Percentiles rank a stretch among this genome's conserved stretches.
Evolutionary conservation across 805 yeast species (phyloP).

Genomic region (Pachysolen tannophilus): DNA sequence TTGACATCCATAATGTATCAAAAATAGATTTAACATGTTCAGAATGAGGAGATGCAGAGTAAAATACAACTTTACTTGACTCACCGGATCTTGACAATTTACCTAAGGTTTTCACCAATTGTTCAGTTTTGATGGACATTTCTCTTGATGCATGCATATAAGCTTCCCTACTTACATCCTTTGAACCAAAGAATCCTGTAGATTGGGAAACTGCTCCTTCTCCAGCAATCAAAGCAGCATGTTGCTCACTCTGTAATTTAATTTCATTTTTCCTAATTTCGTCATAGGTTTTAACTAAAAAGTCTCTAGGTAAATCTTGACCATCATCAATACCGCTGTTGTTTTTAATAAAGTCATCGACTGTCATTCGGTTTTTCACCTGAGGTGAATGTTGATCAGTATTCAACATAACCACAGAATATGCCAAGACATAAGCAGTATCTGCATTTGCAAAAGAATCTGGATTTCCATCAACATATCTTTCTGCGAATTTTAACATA

Average conservation of each 20-base stretch:
- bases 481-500: constrained; percentile 94
- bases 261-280: constrained; percentile 85
- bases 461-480: constrained; percentile 85
- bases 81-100: constrained; percentile 30
- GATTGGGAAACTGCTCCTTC: constrained; percentile 31
- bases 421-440: constrained; percentile 86
- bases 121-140: constrained; percentile 83
- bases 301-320: constrained; percentile 69
- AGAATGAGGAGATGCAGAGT: constrained; percentile 68
- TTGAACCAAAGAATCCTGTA: constrained; percentile 50
- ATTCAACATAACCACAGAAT: constrained; percentile 86
- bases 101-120: constrained; percentile 62
- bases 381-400: constrained; percentile 91
- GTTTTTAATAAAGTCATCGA: constrained; percentile 78
- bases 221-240: constrained; percentile 76
- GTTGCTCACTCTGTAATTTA: constrained; percentile 87
- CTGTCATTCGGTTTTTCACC: constrained; percentile 79
- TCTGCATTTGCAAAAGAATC: constrained; percentile 85
- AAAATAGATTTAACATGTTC: constrained; percentile 91
- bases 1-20: constrained; percentile 95
- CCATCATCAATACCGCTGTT: constrained; percentile 93
- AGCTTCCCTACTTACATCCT: constrained; percentile 70
- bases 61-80: constrained; percentile 45
- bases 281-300: constrained; percentile 57
- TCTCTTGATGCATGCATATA: constrained; percentile 90